Evolutionary conservation across 192 early-diverging fungal species (phyloP).

Genomic region (Cladochytrium replicatum): DNA sequence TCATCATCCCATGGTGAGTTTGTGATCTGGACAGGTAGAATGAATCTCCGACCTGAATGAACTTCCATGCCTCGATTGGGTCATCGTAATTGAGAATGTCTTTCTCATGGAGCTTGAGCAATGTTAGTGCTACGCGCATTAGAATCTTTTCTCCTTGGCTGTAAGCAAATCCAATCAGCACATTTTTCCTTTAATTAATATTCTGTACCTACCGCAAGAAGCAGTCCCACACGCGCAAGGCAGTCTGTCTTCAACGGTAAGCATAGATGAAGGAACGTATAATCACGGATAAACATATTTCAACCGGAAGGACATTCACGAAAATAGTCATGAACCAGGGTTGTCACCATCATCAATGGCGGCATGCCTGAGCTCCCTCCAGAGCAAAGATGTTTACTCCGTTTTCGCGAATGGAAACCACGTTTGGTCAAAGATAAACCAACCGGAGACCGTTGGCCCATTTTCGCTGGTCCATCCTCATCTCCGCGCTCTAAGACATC

Average conservation of each 20-base stretch:
- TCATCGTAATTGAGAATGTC: constrained; percentile 34
- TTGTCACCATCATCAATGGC: constrained; percentile 62
- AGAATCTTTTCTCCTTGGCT: constrained; percentile 61
- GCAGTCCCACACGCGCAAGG: constrained; percentile 72
- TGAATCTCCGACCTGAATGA: constrained; percentile 25
- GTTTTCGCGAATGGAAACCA: no score
- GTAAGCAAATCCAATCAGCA: no score
- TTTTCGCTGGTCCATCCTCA: background rate
- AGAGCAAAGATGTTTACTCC: no score
- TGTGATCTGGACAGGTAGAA: no score
- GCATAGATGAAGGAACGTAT: constrained; percentile 2
- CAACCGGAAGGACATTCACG: constrained; percentile 65
- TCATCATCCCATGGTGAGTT: no score
- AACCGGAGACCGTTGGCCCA: no score
- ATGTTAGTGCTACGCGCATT: constrained; percentile 62
- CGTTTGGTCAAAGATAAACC: no score
- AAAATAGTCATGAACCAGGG: constrained; percentile 79
- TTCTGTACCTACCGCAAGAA: no score
- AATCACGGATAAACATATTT: constrained; percentile 26
- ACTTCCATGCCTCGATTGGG: constrained; percentile 27
- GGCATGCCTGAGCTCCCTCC: no score
- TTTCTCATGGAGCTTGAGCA: constrained; percentile 57
- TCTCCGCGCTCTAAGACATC: constrained; percentile 18
- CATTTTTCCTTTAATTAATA: no score
- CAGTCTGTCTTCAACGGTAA: no score